Percentiles rank a stretch among this genome's conserved stretches.
Evolutionary conservation across 2,329 filamentous ascomycete species (phyloP).

Genomic region (Arthrobotrys megalospora): DNA sequence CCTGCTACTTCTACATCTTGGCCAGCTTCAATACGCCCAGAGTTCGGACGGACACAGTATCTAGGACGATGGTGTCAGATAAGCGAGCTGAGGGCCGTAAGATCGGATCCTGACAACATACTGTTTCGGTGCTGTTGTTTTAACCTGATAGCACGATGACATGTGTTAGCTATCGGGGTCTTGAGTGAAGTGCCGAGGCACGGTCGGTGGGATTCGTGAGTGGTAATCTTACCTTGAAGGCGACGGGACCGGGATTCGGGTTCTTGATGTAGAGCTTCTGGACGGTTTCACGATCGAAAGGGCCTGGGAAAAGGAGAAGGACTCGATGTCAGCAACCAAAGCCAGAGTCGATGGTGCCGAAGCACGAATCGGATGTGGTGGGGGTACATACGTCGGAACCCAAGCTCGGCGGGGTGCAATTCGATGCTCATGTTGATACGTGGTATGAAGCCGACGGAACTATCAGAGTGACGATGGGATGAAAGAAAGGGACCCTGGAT

Average conservation of each 20-base stretch:
- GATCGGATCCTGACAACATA: conserved; percentile 71
- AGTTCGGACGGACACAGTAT: conserved; percentile 98
- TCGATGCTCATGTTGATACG: conserved; percentile 86
- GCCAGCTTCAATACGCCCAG: conserved; percentile 92
- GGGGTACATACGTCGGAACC: conserved; percentile 84
- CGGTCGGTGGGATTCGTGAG: conserved; percentile 1
- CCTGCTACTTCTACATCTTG: conserved; percentile 92
- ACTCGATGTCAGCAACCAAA: conserved; percentile 24
- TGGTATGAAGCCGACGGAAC: conserved; percentile 43
- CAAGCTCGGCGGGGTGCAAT: conserved; percentile 90
- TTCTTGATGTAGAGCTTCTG: conserved; percentile 78
- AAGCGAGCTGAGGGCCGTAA: conserved; percentile 61
- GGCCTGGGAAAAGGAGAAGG: conserved; percentile 69
- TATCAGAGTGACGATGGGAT: conserved; percentile 6
- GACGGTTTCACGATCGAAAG: conserved; percentile 77
- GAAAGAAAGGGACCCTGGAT: conserved; percentile 1
- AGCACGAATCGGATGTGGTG: conserved; percentile 67
- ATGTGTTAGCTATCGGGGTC: conserved; percentile 50
- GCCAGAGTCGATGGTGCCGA: conserved; percentile 66
- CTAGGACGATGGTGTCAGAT: conserved; percentile 69
- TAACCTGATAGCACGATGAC: conserved; percentile 74
- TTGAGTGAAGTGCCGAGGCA: conserved; percentile 6
- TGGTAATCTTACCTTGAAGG: conserved; percentile 76
- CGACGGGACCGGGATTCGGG: conserved; percentile 75
- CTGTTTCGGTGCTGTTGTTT: conserved; percentile 99